Percentiles rank a stretch among this genome's conserved stretches.
phyloP scores from a whole-genome alignment of 805 yeast genomes.

The Dipodascopsis uninucleata region DNA sequence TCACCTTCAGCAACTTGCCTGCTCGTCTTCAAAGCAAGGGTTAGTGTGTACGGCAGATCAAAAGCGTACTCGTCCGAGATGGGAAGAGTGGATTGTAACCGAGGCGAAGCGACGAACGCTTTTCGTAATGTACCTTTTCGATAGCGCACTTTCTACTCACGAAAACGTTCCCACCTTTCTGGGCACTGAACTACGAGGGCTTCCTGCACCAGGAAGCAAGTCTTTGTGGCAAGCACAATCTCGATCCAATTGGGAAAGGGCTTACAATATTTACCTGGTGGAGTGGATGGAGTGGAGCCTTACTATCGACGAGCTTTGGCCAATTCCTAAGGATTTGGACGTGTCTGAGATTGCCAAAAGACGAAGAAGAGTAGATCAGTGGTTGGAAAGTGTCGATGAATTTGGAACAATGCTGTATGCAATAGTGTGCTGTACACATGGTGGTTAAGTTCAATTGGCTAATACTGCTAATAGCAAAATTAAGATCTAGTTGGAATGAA shows the following conservation, averaged over 20 bases:
- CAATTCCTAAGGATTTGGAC: constrained; percentile 6
- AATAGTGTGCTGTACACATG: neutral
- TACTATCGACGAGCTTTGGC: constrained; percentile 17
- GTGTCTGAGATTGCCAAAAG: constrained; percentile 1
- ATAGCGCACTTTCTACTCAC: neutral
- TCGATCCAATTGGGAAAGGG: constrained; percentile 11
- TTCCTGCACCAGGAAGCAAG: constrained; percentile 11
- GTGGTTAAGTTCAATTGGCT: neutral
- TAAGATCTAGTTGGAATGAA: too few species aligned
- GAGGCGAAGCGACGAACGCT: constrained; percentile 5
- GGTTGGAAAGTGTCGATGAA: constrained; percentile 18
- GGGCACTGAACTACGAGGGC: constrained; percentile 1
- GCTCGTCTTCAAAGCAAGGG: neutral
- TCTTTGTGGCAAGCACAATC: constrained; percentile 11
- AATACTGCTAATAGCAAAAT: too few species aligned
- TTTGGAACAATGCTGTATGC: constrained; percentile 19
- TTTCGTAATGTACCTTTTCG: constrained; percentile 3
- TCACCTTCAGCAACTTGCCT: neutral
- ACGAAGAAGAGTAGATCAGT: constrained; percentile 8
- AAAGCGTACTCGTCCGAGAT: neutral
- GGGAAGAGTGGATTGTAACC: constrained; percentile 7
- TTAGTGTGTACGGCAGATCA: constrained; percentile 4
- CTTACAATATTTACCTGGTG: constrained; percentile 8
- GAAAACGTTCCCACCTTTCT: neutral
- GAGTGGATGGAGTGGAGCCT: constrained; percentile 7